These are phyloP conservation scores for Phytopythium chamaehyphon DNA, from an alignment of 352 stramenopile genomes.

Conservation along the genomic window DNA sequence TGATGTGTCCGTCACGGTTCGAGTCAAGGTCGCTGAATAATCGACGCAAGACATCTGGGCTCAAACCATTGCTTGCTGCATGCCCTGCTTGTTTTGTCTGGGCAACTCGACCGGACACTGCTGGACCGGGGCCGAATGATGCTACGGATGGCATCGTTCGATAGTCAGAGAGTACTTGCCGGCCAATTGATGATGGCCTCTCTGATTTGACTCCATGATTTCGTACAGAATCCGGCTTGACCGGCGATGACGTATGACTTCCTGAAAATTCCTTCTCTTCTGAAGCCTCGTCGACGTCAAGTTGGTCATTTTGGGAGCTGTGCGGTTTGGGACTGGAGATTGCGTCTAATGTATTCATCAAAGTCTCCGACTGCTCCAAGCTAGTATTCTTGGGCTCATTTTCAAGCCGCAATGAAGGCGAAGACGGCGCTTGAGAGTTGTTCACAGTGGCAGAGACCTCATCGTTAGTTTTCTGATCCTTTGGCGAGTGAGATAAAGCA, in stretches of 20 bases:
- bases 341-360: too few species aligned
- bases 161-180: slow-evolving; percentile 67
- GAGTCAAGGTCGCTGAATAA: slow-evolving; percentile 78
- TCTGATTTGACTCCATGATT: neutral
- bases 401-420: too few species aligned
- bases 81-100: slow-evolving; percentile 1
- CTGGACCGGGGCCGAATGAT: slow-evolving; percentile 41
- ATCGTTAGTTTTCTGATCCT: too few species aligned
- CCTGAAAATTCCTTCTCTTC: too few species aligned
- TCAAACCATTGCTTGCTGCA: slow-evolving; percentile 16
- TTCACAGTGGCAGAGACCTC: too few species aligned
- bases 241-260: neutral
- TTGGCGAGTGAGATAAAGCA: too few species aligned
- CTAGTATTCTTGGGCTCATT: too few species aligned
- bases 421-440: too few species aligned
- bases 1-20: slow-evolving; percentile 64
- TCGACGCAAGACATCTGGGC: slow-evolving; percentile 53
- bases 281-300: too few species aligned
- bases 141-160: slow-evolving; percentile 57
- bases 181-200: slow-evolving; percentile 38
- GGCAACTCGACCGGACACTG: slow-evolving; percentile 10
- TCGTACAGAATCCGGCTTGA: neutral
- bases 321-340: too few species aligned
- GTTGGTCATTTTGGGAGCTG: too few species aligned
- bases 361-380: too few species aligned